Conservation (phyloP, 768 basidiomycete genomes). For the Agrocybe chaxingu region DNA sequence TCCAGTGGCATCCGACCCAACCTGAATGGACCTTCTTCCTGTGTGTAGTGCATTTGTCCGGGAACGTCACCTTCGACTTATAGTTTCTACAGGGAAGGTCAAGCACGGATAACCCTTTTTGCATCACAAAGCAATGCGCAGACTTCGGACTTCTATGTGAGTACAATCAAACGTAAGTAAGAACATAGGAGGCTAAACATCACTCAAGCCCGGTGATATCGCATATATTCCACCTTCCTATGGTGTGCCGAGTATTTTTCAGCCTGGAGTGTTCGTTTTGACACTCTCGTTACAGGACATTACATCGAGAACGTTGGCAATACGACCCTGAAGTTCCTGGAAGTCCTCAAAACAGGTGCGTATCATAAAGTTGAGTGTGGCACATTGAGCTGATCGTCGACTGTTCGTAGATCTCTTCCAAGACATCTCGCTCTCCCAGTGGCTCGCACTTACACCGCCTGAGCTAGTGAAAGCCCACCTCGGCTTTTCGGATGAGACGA, state of each 20-base stretch:
- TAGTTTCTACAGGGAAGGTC: constrained; percentile 38
- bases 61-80: background rate
- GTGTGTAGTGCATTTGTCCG: constrained; percentile 25
- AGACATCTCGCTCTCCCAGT: constrained; percentile 56
- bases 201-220: constrained; percentile 32
- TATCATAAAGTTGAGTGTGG: background rate
- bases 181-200: background rate
- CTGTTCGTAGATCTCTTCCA: constrained; percentile 39
- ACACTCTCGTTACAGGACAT: constrained; percentile 38
- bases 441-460: constrained; percentile 61
- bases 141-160: constrained; percentile 58
- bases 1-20: constrained; percentile 69
- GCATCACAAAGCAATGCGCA: constrained; percentile 53
- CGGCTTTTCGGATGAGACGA: constrained; percentile 47
- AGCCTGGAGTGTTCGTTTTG: background rate
- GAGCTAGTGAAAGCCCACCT: constrained; percentile 61
- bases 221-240: constrained; percentile 36
- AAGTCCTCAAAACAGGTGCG: constrained; percentile 57
- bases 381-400: background rate
- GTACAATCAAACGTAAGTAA: background rate
- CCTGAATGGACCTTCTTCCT: constrained; percentile 65
- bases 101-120: constrained; percentile 58
- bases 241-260: constrained; percentile 17
- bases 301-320: constrained; percentile 69
- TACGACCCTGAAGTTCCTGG: constrained; percentile 53